phyloP scores from a whole-genome alignment of 768 basidiomycete genomes.

The Naganishia vishniacii region DNA sequence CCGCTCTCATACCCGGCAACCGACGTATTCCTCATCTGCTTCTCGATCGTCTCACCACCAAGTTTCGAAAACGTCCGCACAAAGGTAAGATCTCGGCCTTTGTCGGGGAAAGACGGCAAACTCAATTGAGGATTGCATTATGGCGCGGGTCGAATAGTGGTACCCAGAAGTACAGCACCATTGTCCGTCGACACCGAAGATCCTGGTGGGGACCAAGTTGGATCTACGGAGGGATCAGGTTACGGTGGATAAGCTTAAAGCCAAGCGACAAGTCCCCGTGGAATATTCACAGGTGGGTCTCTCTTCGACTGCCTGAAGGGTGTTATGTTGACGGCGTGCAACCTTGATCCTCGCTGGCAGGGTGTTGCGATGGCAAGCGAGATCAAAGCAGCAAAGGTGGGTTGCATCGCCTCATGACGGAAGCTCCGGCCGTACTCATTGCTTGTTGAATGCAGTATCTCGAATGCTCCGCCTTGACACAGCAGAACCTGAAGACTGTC shows the following conservation, averaged over 20 bases:
- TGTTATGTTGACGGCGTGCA: slow-evolving; percentile 64
- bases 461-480: slow-evolving; percentile 72
- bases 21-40: slow-evolving; percentile 98
- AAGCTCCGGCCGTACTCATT: not conserved
- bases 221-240: slow-evolving; percentile 92
- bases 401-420: slow-evolving; percentile 8
- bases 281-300: slow-evolving; percentile 58
- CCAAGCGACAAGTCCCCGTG: slow-evolving; percentile 94
- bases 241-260: slow-evolving; percentile 86
- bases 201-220: slow-evolving; percentile 93
- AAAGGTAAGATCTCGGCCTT: slow-evolving; percentile 57
- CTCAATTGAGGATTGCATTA: not conserved
- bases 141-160: slow-evolving; percentile 62
- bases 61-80: slow-evolving; percentile 98
- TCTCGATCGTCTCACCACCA: slow-evolving; percentile 94
- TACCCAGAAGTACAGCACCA: slow-evolving; percentile 76
- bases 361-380: slow-evolving; percentile 87
- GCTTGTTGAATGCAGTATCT: not conserved
- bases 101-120: not conserved
- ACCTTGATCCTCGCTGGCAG: too few species aligned
- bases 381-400: slow-evolving; percentile 74
- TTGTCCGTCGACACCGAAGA: slow-evolving; percentile 84
- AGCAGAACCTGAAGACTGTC: slow-evolving; percentile 97
- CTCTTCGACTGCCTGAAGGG: not conserved
- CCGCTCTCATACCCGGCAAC: slow-evolving; percentile 99